Evolutionary conservation across 805 yeast species (phyloP), one percentile per base, ranked within the genome.

Genomic region (Saturnispora sanitii): DNA sequence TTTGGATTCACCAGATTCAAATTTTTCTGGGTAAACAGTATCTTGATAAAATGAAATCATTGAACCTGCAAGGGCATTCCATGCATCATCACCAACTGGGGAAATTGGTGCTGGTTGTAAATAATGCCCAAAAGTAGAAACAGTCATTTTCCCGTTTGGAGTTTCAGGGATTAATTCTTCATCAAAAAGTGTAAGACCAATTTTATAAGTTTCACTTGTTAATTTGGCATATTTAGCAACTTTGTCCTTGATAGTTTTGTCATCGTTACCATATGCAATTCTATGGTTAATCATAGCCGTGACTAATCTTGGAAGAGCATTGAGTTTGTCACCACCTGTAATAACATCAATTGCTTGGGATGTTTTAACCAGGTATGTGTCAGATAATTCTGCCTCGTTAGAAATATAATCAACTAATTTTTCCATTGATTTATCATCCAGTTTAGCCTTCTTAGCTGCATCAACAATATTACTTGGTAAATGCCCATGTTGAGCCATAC

Each of bases 221-320:
- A 36, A 34, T 29, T 46, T 46, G n/a, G 64, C 54, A 28, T 64
- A 56, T 4, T 45, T 44, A n/a, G 61, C 41, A 11, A 61, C 46
- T 41, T 64, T 67, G 4, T 53, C 48, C 13, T 54, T 51, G 1
- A 66, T 56, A n/a, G 56, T 49, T 2, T 49, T 48, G 12, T 63
- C 61, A 58, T 62, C 28, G 55, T 77, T 68, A 45, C 76, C 85
- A 35, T 76, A 61, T 7, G 60, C 35, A 35, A 58, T 66, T 52
- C 94, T 67, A 52, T 80, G 81, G 59, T 83, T 82, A 34, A 79
- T 65, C 28, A 68, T 54, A 31, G 77, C 64, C 21, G 60, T 56
- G 3, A 73, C 73, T 17, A 65, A 57, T 54, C 82, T 90, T 2
- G 94, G 92, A 35, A 83, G 61, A 1, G 92, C 86, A 53, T 83